These are phyloP conservation scores for Yamadazyma mexicana DNA, from an alignment of 1,139 yeast genomes.

Conservation along the genomic window DNA sequence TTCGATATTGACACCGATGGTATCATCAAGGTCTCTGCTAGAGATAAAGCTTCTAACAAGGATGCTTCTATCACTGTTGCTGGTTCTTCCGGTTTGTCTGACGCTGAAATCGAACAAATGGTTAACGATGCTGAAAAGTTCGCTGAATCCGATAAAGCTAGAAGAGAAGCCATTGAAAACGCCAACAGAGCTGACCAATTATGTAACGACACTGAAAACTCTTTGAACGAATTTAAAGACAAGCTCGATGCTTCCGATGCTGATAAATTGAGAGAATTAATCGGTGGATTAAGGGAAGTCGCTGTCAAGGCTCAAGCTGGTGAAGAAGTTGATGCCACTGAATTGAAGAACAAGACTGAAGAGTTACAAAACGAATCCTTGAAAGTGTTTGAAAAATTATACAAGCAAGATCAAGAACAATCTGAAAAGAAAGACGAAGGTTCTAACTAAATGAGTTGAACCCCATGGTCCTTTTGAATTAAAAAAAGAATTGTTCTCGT, in stretches of 20 bases:
- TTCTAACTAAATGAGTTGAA: constrained; percentile 9
- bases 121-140: constrained; percentile 97
- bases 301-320: constrained; percentile 95
- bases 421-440: constrained; percentile 24
- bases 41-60: constrained; percentile 97
- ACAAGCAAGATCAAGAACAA: constrained; percentile 60
- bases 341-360: constrained; percentile 89
- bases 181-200: constrained; percentile 98
- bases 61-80: constrained; percentile 99
- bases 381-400: constrained; percentile 93
- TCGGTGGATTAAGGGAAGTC: constrained; percentile 80
- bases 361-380: constrained; percentile 91
- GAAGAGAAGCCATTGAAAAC: constrained; percentile 88
- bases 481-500: too few relatives aligned
- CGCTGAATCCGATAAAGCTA: constrained; percentile 95
- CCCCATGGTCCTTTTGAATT: constrained; percentile 4
- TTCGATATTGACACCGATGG: constrained; percentile 99
- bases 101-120: constrained; percentile 96
- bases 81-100: constrained; percentile 96
- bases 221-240: constrained; percentile 91
- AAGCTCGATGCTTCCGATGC: constrained; percentile 86
- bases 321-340: constrained; percentile 79
- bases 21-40: constrained; percentile 97
- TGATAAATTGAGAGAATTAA: constrained; percentile 78
- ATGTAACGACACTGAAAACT: constrained; percentile 93